Conservation (phyloP, 768 basidiomycete genomes). For the Amanita exitialis region DNA sequence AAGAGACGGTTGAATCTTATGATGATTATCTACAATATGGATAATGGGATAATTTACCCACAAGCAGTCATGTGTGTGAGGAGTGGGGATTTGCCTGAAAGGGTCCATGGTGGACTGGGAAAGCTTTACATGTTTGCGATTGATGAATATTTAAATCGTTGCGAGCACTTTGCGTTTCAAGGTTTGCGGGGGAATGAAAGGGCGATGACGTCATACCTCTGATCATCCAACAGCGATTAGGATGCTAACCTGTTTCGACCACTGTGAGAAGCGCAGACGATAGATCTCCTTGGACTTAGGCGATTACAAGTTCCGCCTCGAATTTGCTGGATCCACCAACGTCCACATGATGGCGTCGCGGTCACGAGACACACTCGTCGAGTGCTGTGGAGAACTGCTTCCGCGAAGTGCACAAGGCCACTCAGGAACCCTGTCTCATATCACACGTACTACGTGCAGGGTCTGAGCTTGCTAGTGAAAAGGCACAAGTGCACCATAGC, state of each 20-base stretch:
- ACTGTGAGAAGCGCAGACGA: background rate
- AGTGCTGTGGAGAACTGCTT: too few species aligned
- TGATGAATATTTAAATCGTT: background rate
- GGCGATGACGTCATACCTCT: background rate
- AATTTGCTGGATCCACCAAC: background rate
- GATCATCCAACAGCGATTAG: background rate
- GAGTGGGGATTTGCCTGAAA: background rate
- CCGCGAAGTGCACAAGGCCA: background rate
- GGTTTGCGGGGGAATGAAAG: background rate
- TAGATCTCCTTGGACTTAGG: background rate
- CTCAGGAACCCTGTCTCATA: background rate
- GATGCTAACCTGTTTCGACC: background rate
- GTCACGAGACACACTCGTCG: background rate
- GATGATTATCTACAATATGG: background rate
- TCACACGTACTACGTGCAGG: background rate
- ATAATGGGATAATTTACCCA: background rate
- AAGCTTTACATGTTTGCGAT: background rate
- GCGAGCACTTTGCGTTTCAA: background rate
- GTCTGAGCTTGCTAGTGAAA: background rate
- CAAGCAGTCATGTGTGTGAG: background rate
- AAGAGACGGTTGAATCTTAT: slow-evolving; percentile 14
- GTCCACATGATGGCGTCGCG: background rate
- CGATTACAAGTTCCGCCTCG: background rate
- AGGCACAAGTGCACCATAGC: background rate
- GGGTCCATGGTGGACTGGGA: background rate